Percentiles rank a stretch among this genome's conserved stretches.
These are phyloP conservation scores for Wickerhamomyces pijperi DNA, from an alignment of 805 yeast species.

Conservation along the genomic window DNA sequence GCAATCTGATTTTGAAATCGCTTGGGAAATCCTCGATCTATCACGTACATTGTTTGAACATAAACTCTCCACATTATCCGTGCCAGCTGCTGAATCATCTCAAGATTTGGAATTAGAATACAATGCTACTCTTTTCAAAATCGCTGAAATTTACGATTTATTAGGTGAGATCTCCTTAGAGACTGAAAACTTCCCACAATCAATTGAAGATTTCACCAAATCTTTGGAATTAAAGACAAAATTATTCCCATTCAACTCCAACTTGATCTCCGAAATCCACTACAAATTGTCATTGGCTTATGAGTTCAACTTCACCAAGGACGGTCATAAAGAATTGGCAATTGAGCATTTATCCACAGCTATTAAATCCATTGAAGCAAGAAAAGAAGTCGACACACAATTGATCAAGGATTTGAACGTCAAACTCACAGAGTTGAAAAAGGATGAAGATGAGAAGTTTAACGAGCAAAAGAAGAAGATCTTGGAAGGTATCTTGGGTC, in stretches of 20 bases:
- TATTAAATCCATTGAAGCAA: conserved; percentile 31
- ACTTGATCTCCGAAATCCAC: conserved; percentile 65
- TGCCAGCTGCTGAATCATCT: conserved; percentile 5
- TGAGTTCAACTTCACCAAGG: conserved; percentile 56
- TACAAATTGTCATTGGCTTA: conserved; percentile 71
- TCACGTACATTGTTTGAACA: conserved; percentile 55
- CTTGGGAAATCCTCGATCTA: conserved; percentile 79
- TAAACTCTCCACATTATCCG: conserved; percentile 5
- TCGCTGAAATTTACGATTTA: conserved; percentile 67
- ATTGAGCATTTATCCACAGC: conserved; percentile 45
- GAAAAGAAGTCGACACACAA: conserved; percentile 31
- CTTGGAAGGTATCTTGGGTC: conserved; percentile 47
- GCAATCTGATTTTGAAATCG: conserved; percentile 71
- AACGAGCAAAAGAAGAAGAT: conserved; percentile 41
- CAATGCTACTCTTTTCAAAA: conserved; percentile 32
- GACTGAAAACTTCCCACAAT: conserved; percentile 76
- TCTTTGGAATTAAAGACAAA: conserved; percentile 44
- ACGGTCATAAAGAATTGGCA: conserved; percentile 35
- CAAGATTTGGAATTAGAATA: conserved; percentile 10
- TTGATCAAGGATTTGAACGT: conserved; percentile 44
- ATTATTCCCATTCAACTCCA: conserved; percentile 37
- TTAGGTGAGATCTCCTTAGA: conserved; percentile 88
- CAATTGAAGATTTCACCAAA: conserved; percentile 54
- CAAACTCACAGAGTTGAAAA: conserved; percentile 42
- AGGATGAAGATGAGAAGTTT: conserved; percentile 37